Percentiles rank a stretch among this genome's conserved stretches.
Conservation (phyloP, 1,139 yeast genomes). For the Geotrichum fermentans region DNA sequence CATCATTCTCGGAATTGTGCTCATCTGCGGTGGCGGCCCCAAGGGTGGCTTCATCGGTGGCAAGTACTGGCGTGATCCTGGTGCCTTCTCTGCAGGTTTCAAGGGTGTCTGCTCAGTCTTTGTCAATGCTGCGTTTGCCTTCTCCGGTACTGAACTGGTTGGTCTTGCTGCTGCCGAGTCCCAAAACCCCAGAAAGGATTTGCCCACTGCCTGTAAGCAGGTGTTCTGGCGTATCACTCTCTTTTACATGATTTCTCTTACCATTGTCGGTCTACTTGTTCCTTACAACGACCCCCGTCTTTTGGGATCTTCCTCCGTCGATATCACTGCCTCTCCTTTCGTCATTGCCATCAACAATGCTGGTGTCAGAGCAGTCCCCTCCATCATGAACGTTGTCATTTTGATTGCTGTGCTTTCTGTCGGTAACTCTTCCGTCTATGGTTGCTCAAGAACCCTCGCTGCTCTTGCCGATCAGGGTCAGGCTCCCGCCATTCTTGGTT, state of each 20-base stretch:
- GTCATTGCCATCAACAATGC: conserved; percentile 61
- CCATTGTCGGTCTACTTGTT: conserved; percentile 61
- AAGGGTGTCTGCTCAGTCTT: conserved; percentile 80
- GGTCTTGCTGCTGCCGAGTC: conserved; percentile 69
- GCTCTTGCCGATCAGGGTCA: conserved; percentile 75
- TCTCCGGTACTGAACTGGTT: conserved; percentile 77
- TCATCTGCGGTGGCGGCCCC: conserved; percentile 68
- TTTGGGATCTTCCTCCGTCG: conserved; percentile 48
- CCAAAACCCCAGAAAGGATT: conserved; percentile 53
- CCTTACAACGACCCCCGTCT: conserved; percentile 54
- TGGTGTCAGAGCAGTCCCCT: conserved; percentile 55
- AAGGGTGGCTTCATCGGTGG: conserved; percentile 57
- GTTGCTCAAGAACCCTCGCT: conserved; percentile 73
- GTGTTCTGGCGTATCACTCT: conserved; percentile 70
- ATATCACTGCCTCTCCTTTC: conserved; percentile 63
- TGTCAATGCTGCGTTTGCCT: conserved; percentile 84
- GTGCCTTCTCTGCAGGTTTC: conserved; percentile 61
- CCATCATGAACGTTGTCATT: conserved; percentile 68
- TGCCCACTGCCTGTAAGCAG: conserved; percentile 69
- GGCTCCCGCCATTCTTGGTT: conserved; percentile 66
- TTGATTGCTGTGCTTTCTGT: conserved; percentile 62
- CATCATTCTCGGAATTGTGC: no score
- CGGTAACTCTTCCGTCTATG: conserved; percentile 72
- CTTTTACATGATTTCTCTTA: conserved; percentile 58
- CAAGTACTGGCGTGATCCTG: conserved; percentile 58